Conservation (phyloP, 768 basidiomycete species). For the Vishniacozyma victoriae region DNA sequence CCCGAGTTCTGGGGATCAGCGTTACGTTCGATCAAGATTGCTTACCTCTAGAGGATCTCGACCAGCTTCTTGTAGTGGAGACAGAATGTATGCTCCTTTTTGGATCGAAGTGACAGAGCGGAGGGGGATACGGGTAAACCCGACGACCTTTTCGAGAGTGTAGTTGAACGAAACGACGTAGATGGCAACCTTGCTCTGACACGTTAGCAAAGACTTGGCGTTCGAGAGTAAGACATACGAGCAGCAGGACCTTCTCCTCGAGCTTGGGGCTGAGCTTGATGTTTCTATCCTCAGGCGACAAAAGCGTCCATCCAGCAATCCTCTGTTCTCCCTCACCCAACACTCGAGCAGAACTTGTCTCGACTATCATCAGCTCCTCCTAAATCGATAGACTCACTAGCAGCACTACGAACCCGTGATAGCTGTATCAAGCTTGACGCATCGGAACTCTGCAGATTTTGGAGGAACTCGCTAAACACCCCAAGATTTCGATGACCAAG, state of each 20-base stretch:
- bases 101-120: slow-evolving; percentile 68
- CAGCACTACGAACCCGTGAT: slow-evolving; percentile 82
- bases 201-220: not conserved
- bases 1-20: slow-evolving; percentile 60
- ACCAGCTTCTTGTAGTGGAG: slow-evolving; percentile 84
- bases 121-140: slow-evolving; percentile 82
- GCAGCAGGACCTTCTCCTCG: slow-evolving; percentile 86
- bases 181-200: slow-evolving; percentile 55
- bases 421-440: slow-evolving; percentile 81
- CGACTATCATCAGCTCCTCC: slow-evolving; percentile 49
- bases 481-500: slow-evolving; percentile 61
- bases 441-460: slow-evolving; percentile 83
- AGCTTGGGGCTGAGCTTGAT: slow-evolving; percentile 68
- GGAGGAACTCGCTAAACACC: slow-evolving; percentile 89
- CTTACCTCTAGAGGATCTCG: slow-evolving; percentile 66
- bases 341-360: slow-evolving; percentile 73
- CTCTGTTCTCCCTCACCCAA: slow-evolving; percentile 69
- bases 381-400: slow-evolving; percentile 50
- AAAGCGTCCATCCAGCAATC: slow-evolving; percentile 83
- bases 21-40: not conserved
- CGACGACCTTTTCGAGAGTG: slow-evolving; percentile 81
- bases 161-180: slow-evolving; percentile 65
- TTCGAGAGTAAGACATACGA: slow-evolving; percentile 55
- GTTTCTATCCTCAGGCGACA: slow-evolving; percentile 73
- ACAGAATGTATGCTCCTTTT: slow-evolving; percentile 93